Evolutionary conservation across 208 protist genomes (phyloP), one percentile per base, ranked within the genome.

Genomic region (Leishmania arabica): DNA sequence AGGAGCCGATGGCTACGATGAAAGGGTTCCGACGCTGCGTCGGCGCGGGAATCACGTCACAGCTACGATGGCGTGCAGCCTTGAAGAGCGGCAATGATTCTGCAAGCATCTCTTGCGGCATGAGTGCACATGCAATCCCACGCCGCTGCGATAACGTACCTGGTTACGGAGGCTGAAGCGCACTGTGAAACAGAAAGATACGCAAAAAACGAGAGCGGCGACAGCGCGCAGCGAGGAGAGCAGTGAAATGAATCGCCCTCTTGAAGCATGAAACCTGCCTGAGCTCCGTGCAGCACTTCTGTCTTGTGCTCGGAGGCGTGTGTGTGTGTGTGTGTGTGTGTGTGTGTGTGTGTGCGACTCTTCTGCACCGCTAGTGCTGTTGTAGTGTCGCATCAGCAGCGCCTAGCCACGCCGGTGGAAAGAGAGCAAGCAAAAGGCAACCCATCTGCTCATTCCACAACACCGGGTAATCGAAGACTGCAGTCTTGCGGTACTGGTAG

Each of bases 1-100:
- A 81, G 3, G 82, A 66, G 17, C 82, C 82, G 56, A 81, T 13
- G 19, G 82, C 82, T 2, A 81, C 64, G 0, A 85, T 58, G 3
- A 64, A 19, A 53, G 77, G 62, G 64, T 73, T 34, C 54, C 51
- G 13, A 24, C 49, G 13, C 51, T 17, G 49, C 47, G 7, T 21
- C 1, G 82, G n/a, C 6, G 77, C 31, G 34, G 72, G 27, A 19
- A 64, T 62, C 27, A 79, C 53, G 24, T 74, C 71, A 34, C 21
- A 8, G 49, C 73, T 77, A 31, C 45, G 76, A 34, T 64, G 65
- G 3, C 53, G n/a, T 42, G 60, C 27, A 7, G 78, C n/a, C 19
- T 68, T 47, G 40, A 83, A 77, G 40, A 75, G 47, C 45, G 83
- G 83, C 72, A 83, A 69, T 9, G 74, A 69, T 27, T 82, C 71